Evolutionary conservation across 768 basidiomycete genomes (phyloP).

Genomic region (Boletus bicolor): DNA sequence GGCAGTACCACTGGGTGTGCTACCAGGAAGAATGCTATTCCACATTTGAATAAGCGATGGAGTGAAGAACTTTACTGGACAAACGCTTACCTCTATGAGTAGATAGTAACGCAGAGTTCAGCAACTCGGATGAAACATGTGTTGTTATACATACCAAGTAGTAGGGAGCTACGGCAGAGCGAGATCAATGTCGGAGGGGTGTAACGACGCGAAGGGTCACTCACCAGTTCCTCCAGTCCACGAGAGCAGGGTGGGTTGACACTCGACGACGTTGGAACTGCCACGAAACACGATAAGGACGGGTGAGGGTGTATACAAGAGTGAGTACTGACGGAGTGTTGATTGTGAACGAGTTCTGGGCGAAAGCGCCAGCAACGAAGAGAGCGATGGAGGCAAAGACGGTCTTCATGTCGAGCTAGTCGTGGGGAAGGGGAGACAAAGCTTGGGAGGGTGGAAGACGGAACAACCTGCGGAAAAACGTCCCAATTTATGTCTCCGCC

Average conservation of each 20-base stretch:
- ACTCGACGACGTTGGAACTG: slow-evolving; percentile 50
- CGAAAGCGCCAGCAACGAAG: slow-evolving; percentile 41
- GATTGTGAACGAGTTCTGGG: slow-evolving; percentile 50
- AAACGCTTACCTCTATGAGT: slow-evolving; percentile 38
- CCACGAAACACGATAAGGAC: slow-evolving; percentile 3
- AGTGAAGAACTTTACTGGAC: background rate
- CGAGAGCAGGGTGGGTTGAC: slow-evolving; percentile 51
- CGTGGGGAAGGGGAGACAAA: slow-evolving; percentile 11
- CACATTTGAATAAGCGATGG: background rate
- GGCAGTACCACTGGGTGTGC: slow-evolving; percentile 40
- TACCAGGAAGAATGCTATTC: slow-evolving; percentile 53
- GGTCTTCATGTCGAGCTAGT: slow-evolving; percentile 45
- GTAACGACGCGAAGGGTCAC: slow-evolving; percentile 19
- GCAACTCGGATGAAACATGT: background rate
- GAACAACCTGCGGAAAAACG: slow-evolving; percentile 14
- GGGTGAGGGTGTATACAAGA: background rate
- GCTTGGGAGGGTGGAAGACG: background rate
- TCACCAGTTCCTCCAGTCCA: slow-evolving; percentile 59
- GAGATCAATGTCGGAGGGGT: background rate
- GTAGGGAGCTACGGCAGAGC: slow-evolving; percentile 48
- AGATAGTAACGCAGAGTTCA: background rate
- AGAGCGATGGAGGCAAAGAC: slow-evolving; percentile 38
- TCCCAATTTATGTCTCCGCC: slow-evolving; percentile 33
- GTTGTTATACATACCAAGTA: slow-evolving; percentile 50
- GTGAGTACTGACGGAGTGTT: slow-evolving; percentile 66